A percentile compares a stretch with the other conserved stretches of the same genome.
Evolutionary conservation across 2,329 filamentous ascomycete species (phyloP).

Genomic region (Madurella mycetomatis): DNA sequence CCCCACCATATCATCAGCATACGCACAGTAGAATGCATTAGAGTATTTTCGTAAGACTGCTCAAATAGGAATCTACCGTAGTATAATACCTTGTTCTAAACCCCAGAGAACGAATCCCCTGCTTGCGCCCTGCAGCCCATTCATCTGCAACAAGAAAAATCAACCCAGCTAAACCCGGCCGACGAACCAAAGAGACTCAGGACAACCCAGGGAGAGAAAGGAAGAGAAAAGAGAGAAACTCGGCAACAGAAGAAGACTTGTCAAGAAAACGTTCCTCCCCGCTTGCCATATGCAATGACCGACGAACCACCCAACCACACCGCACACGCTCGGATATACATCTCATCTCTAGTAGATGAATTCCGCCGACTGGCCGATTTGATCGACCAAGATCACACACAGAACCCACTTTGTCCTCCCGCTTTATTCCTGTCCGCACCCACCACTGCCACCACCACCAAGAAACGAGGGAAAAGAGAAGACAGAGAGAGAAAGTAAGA

Average conservation of each 20-base stretch:
- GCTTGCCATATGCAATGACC: no score
- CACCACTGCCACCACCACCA: not conserved
- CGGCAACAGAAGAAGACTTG: no score
- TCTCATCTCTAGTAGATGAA: no score
- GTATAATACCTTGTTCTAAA: slow-evolving; percentile 1
- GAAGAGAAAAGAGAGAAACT: no score
- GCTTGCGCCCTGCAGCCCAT: slow-evolving; percentile 5
- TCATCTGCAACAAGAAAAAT: not conserved
- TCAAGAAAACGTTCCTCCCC: no score
- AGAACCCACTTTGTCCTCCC: no score
- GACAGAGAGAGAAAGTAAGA: not conserved
- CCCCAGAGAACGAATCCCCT: not conserved
- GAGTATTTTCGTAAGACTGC: slow-evolving; percentile 8
- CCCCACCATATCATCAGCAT: no score
- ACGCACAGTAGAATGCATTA: not conserved
- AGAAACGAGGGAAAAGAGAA: not conserved
- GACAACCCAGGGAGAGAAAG: not conserved
- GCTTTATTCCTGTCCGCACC: not conserved
- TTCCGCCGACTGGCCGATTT: no score
- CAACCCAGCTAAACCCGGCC: slow-evolving; percentile 2
- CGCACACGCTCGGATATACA: no score
- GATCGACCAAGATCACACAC: no score
- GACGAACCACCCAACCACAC: no score
- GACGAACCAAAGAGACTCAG: not conserved
- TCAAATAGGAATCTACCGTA: slow-evolving; percentile 9